Evolutionary conservation across 1,284 basidiomycete genomes (phyloP).

Genomic region (Trichosporon inkin): DNA sequence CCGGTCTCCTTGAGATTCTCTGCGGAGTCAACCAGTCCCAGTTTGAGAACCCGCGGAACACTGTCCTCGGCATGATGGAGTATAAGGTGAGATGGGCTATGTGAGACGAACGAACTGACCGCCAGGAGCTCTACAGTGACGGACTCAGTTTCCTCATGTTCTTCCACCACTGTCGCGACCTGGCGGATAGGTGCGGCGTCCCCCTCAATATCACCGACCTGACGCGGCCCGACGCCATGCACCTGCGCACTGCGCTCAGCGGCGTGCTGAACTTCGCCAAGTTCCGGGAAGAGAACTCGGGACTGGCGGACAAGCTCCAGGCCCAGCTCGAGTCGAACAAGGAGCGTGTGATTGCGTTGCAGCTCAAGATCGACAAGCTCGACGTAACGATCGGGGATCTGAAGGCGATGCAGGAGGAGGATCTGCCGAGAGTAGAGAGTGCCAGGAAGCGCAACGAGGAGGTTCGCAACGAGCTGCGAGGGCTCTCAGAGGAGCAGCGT

Average conservation of each 20-base stretch:
- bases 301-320: conserved; percentile 30
- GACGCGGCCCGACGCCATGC: conserved; percentile 63
- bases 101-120: conserved; percentile 2
- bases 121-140: conserved; percentile 62
- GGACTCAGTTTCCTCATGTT: conserved; percentile 61
- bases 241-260: conserved; percentile 69
- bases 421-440: conserved; percentile 64
- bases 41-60: conserved; percentile 60
- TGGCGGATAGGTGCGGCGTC: conserved; percentile 69
- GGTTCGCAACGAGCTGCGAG: conserved; percentile 62
- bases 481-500: conserved; percentile 60
- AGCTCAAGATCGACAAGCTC: conserved; percentile 56
- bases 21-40: conserved; percentile 61
- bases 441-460: conserved; percentile 61
- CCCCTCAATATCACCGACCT: conserved; percentile 72
- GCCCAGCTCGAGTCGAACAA: not conserved
- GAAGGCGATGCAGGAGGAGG: conserved; percentile 65
- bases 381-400: conserved; percentile 59
- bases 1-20: conserved; percentile 62
- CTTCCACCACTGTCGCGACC: conserved; percentile 62
- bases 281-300: conserved; percentile 54
- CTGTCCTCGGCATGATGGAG: conserved; percentile 54
- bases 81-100: conserved; percentile 52
- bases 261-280: conserved; percentile 90
- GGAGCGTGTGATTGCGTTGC: conserved; percentile 49